Base-by-base conservation (phyloP, 768 basidiomycete genomes). In the Psilocybe tampanensis region DNA sequence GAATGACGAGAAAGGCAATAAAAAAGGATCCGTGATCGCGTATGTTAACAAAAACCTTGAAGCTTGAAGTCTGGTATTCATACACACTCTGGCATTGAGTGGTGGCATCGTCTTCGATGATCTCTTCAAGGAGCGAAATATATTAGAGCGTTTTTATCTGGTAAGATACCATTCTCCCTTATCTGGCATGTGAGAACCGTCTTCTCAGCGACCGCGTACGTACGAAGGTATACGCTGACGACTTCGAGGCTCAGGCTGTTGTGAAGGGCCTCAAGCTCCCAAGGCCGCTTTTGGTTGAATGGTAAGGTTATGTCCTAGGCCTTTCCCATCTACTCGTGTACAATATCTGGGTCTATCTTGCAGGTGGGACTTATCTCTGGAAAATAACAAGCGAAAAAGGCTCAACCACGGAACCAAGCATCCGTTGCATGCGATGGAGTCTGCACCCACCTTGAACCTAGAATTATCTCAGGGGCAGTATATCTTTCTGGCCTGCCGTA, bases 71-170 rank as follows among this genome's bases (percentile, higher is more conserved):
- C 54, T 81, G 23, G 73, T 80, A 42, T 77, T 80, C 60, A 64
- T 78, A 17, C 77, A 77, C 60, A 78, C 78, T 2, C 65, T 81
- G 53, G 65, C 67, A 7, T 66, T 73, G 58, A 72, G 72, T 34
- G 67, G 69, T 12, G 54, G n/a, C n/a, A n/a, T 63, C 19, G 70
- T 70, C 8, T 80, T 74, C 61, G 77, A 77, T 44, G 67, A 67
- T 45, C 66, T 78, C 44, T 75, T 79, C 59, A 57, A 60, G 8
- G 71, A 77, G 56, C 32, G 56, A 24, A 50, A 54, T 23, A 61
- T 70, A 36, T 55, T 67, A n/a, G 57, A 63, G 23, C 43, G 58
- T 11, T 66, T 72, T 43, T 70, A 67, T 43, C 56, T 71, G 54
- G 70, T 70, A 43, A n/a, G 66, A 44, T 24, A 29, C 41, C 17